Percentiles rank a stretch among this genome's conserved stretches.
These are phyloP conservation scores for Beverwykella pulmonaria DNA, from an alignment of 495 filamentous ascomycete genomes.

Conservation along the genomic window DNA sequence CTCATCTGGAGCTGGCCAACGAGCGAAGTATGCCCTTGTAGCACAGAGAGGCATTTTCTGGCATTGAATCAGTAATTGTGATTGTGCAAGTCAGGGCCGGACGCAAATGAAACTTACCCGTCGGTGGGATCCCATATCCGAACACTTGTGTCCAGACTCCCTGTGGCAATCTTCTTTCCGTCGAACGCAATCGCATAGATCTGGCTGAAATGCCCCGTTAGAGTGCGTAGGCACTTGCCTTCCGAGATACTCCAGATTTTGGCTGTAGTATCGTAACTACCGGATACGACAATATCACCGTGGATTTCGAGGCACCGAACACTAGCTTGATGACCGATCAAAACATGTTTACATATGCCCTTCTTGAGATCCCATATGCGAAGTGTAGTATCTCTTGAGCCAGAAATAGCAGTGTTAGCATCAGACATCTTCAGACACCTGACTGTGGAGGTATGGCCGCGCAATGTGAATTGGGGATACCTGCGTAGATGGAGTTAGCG, in stretches of 20 bases:
- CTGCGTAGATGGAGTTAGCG: background rate
- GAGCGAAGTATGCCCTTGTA: conserved; percentile 95
- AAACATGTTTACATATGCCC: conserved; percentile 84
- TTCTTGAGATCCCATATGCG: conserved; percentile 91
- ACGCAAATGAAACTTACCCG: conserved; percentile 61
- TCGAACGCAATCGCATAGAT: conserved; percentile 99
- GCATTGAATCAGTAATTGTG: conserved; percentile 35
- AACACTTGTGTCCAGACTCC: conserved; percentile 94
- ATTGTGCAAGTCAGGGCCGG: background rate
- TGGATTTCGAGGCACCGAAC: conserved; percentile 95
- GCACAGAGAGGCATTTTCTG: conserved; percentile 81
- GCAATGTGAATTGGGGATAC: conserved; percentile 72
- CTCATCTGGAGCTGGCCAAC: conserved; percentile 98
- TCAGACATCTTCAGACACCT: conserved; percentile 98
- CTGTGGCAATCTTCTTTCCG: conserved; percentile 88
- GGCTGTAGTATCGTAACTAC: conserved; percentile 95
- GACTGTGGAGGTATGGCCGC: conserved; percentile 94
- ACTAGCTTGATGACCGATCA: conserved; percentile 94
- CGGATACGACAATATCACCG: conserved; percentile 91
- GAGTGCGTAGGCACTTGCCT: conserved; percentile 83
- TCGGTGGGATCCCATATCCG: conserved; percentile 93
- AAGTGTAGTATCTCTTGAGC: conserved; percentile 91
- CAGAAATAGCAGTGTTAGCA: conserved; percentile 88
- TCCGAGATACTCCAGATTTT: conserved; percentile 97
- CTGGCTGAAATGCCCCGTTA: conserved; percentile 96